These are phyloP conservation scores for Vanrija pseudolonga DNA, from an alignment of 1,284 basidiomycete species.

Conservation along the genomic window DNA sequence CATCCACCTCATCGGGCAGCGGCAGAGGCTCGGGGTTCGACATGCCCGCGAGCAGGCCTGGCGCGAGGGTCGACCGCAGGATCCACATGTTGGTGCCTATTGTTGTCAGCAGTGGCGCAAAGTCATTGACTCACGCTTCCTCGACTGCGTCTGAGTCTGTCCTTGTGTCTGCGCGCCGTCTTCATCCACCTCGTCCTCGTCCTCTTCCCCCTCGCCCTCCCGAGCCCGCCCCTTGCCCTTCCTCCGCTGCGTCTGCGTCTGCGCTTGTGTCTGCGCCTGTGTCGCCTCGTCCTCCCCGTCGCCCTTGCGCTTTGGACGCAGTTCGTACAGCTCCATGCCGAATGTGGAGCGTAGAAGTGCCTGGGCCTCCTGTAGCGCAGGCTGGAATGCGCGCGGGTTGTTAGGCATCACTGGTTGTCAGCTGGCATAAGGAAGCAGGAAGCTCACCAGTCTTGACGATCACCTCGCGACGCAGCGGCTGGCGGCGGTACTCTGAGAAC, in stretches of 20 bases:
- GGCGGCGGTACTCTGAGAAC: slow-evolving; percentile 40
- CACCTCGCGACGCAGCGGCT: slow-evolving; percentile 29
- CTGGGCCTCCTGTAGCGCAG: slow-evolving; percentile 33
- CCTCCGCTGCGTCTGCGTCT: slow-evolving; percentile 7
- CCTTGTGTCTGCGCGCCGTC: slow-evolving; percentile 8
- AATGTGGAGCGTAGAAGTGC: slow-evolving; percentile 26
- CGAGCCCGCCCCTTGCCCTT: slow-evolving; percentile 24
- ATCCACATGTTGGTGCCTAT: slow-evolving; percentile 27
- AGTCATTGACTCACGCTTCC: not conserved
- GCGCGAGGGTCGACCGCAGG: slow-evolving; percentile 38
- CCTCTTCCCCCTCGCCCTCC: slow-evolving; percentile 16
- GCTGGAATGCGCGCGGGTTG: slow-evolving; percentile 22
- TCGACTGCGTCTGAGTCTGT: slow-evolving; percentile 9
- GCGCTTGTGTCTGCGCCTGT: slow-evolving; percentile 4
- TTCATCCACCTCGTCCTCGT: slow-evolving; percentile 15
- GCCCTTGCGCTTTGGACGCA: slow-evolving; percentile 27
- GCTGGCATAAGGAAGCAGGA: not conserved
- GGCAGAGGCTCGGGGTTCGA: slow-evolving; percentile 28
- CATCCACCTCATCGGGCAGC: not conserved
- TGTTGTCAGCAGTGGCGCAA: not conserved
- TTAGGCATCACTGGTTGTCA: slow-evolving; percentile 26
- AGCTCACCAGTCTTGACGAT: slow-evolving; percentile 36
- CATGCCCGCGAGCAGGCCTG: slow-evolving; percentile 26
- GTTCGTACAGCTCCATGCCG: slow-evolving; percentile 45
- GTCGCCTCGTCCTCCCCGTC: slow-evolving; percentile 7